A percentile compares a stretch with the other conserved stretches of the same genome.
These are phyloP conservation scores for Ganoderma lingzhi DNA, from an alignment of 1,284 basidiomycete genomes.

Conservation along the genomic window DNA sequence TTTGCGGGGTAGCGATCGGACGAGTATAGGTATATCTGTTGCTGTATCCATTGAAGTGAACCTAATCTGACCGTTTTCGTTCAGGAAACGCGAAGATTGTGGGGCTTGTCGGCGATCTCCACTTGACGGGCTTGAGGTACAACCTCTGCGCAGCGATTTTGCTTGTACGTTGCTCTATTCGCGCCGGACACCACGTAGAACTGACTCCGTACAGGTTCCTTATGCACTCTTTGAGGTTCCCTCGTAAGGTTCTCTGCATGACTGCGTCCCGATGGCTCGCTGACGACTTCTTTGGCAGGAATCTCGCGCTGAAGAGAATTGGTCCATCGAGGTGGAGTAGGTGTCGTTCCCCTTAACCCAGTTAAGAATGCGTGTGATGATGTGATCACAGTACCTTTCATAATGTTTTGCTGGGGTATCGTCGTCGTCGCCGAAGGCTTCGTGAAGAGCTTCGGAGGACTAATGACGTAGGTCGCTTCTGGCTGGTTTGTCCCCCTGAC, in stretches of 20 bases:
- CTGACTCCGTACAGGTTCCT: constrained; percentile 16
- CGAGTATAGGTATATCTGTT: constrained; percentile 72
- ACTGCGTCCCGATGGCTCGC: not conserved
- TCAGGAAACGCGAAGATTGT: constrained; percentile 34
- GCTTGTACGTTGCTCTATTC: constrained; percentile 18
- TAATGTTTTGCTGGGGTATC: constrained; percentile 29
- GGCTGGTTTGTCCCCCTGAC: not conserved
- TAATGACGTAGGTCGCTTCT: constrained; percentile 18
- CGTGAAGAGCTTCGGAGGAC: constrained; percentile 27
- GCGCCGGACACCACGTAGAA: too few relatives aligned
- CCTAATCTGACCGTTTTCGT: constrained; percentile 38
- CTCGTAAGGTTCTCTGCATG: constrained; percentile 17
- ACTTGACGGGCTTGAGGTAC: constrained; percentile 29
- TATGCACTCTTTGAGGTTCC: constrained; percentile 30
- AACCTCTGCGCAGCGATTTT: constrained; percentile 29
- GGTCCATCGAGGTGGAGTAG: constrained; percentile 29
- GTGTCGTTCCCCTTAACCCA: not conserved
- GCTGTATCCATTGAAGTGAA: too few relatives aligned
- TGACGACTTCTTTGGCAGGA: constrained; percentile 11
- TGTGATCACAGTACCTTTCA: constrained; percentile 21
- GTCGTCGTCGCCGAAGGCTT: constrained; percentile 28
- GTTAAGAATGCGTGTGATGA: too few relatives aligned
- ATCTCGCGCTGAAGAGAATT: constrained; percentile 25
- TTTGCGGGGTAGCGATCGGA: constrained; percentile 57
- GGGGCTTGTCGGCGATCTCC: constrained; percentile 24